Base-by-base conservation (phyloP, 768 basidiomycete species). In the Mycena polygramma region DNA sequence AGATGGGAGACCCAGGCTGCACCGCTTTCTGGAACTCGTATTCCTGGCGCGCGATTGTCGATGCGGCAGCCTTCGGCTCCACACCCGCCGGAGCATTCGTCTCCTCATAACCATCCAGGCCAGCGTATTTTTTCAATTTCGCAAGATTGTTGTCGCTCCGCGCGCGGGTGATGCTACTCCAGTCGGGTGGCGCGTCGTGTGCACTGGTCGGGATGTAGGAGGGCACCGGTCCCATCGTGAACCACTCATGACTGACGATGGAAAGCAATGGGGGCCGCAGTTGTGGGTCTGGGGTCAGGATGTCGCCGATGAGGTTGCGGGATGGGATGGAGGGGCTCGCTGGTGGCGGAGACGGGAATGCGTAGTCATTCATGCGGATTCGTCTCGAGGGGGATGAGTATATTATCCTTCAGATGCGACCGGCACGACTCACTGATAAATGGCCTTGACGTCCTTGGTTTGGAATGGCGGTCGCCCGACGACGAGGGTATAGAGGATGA, bases 401-500 rank as follows among this genome's bases (percentile, higher is more conserved):
- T 36, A 22, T 1, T 20, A 13, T 52, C 35, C 7, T 37, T n/a
- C 7, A 36, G 35, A 24, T 52, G 22, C 6, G 20, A 22, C 26
- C 11, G 51, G 4, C 10, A 13, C 39, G 19, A 69, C 90, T 80
- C 77, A 93, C 93, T 95, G 92, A 83, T 98, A 98, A 69, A 99
- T 98, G 14, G 90, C 91, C 81, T 98, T 98, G 76, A 99, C 96
- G 61, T 99, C 96, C 78, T 98, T 96, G 19, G 96, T 98, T 80
- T 99, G 98, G 85, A 99, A 99, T 0, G 97, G 97, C 1, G 97
- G 97, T n/a, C 93, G 91, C 15, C 98, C 98, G 39, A 98, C 87
- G 39, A 97, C 84, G 60, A 98, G 90, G 1, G 97, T 99, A 77
- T 99, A 99, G 72, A 99, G 83, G 69, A 99, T 98, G 63, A 99